Evolutionary conservation across 345 rosid genomes (phyloP).

Genomic region (Sonneratia alba): DNA sequence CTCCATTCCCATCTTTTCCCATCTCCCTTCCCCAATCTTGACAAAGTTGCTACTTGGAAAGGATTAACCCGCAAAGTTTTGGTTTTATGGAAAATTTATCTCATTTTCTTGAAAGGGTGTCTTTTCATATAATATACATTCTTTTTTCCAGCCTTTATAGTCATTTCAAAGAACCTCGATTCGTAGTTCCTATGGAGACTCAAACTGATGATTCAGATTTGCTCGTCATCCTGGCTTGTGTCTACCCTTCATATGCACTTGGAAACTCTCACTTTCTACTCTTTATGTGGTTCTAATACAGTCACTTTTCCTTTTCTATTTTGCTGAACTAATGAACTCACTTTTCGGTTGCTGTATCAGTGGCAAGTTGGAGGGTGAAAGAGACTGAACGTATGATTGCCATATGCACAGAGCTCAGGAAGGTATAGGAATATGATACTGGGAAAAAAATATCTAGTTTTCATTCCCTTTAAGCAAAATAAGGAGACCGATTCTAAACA

Average conservation of each 20-base stretch:
- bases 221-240: not conserved
- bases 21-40: too few relatives aligned
- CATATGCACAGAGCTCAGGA: slow-evolving; percentile 85
- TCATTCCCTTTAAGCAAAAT: not conserved
- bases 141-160: not conserved
- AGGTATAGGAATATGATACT: slow-evolving; percentile 31
- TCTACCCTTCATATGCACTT: not conserved
- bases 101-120: not conserved
- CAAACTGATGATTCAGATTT: not conserved
- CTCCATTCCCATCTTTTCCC: not conserved
- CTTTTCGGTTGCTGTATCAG: slow-evolving; percentile 21
- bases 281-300: not conserved
- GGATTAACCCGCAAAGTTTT: not conserved
- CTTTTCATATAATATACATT: not conserved
- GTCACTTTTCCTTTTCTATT: not conserved
- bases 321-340: not conserved
- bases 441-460: not conserved
- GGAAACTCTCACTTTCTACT: not conserved
- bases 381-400: slow-evolving; percentile 98
- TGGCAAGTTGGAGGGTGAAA: slow-evolving; percentile 99
- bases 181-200: not conserved
- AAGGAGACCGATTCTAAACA: not conserved
- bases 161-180: not conserved
- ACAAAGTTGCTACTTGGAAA: not conserved
- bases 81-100: not conserved